phyloP scores from a whole-genome alignment of 179 eudicot genomes.

The Camellia oleifera region DNA sequence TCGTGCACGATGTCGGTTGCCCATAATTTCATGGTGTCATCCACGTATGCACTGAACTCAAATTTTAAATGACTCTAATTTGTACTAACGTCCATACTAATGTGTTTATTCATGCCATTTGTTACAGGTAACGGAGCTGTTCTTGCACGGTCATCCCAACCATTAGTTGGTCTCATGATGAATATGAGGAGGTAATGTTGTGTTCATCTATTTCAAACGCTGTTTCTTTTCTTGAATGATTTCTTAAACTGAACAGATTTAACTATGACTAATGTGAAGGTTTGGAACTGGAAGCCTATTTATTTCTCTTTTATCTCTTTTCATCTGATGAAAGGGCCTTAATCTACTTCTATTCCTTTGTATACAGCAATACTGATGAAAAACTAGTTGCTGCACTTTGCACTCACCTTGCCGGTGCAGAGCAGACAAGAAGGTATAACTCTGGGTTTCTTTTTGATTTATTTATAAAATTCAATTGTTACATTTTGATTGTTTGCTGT shows the following conservation, averaged over 20 bases:
- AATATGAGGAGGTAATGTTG: conserved; percentile 87
- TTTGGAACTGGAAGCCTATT: not conserved
- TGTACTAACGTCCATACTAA: conserved; percentile 5
- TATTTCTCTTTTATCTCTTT: conserved; percentile 5
- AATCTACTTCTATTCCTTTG: conserved; percentile 11
- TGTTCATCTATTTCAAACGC: not conserved
- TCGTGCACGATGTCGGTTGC: conserved; percentile 86
- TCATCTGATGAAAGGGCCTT: conserved; percentile 7
- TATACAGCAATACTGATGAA: conserved; percentile 91
- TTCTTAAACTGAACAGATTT: not conserved
- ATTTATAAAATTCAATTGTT: not conserved
- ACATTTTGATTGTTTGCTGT: not conserved
- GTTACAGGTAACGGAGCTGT: conserved; percentile 84
- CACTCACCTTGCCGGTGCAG: conserved; percentile 48
- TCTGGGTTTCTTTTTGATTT: not conserved
- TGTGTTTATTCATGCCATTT: conserved; percentile 9
- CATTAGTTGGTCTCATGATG: conserved; percentile 99
- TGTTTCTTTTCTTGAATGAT: conserved; percentile 8
- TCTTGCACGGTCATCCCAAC: conserved; percentile 98
- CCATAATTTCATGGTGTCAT: conserved; percentile 90
- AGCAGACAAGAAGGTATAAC: conserved; percentile 50
- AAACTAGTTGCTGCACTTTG: conserved; percentile 95
- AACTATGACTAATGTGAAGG: not conserved
- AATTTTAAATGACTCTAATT: not conserved
- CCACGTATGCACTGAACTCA: conserved; percentile 41